Conservation (phyloP, 2,329 filamentous ascomycete species). For the Beauveria brongniartii region DNA sequence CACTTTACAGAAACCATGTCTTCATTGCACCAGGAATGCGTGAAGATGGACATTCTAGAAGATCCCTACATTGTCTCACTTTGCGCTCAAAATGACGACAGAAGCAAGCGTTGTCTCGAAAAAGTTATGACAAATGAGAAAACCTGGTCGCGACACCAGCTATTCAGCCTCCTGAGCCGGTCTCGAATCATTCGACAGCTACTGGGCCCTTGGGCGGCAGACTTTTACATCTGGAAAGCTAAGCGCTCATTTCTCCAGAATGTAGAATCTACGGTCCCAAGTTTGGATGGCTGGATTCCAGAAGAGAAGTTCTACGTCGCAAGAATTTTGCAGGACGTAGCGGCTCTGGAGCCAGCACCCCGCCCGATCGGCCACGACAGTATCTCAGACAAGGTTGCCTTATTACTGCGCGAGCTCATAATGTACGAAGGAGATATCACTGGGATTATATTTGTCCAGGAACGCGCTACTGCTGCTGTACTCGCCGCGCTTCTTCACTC, state of each 20-base stretch:
- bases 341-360: constrained; percentile 15
- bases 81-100: constrained; percentile 30
- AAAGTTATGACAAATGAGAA: constrained; percentile 33
- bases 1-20: constrained; percentile 29
- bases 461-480: constrained; percentile 52
- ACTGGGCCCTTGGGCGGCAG: constrained; percentile 61
- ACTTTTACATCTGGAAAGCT: constrained; percentile 52
- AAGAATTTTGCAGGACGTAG: constrained; percentile 33
- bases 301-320: constrained; percentile 50
- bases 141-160: constrained; percentile 46
- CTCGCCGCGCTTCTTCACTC: constrained; percentile 48
- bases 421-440: constrained; percentile 31
- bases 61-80: constrained; percentile 54
- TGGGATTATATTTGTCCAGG: constrained; percentile 61
- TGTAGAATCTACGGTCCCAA: constrained; percentile 16
- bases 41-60: constrained; percentile 43
- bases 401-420: constrained; percentile 45
- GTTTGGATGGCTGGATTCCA: constrained; percentile 33
- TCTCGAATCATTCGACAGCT: constrained; percentile 43
- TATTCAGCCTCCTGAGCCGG: constrained; percentile 46
- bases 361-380: constrained; percentile 16
- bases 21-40: constrained; percentile 33
- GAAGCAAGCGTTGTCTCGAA: constrained; percentile 29
- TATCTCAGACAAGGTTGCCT: constrained; percentile 49
- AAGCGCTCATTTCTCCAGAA: constrained; percentile 28